These are phyloP conservation scores for Murraya paniculata DNA, from an alignment of 345 rosid species.

Conservation along the genomic window DNA sequence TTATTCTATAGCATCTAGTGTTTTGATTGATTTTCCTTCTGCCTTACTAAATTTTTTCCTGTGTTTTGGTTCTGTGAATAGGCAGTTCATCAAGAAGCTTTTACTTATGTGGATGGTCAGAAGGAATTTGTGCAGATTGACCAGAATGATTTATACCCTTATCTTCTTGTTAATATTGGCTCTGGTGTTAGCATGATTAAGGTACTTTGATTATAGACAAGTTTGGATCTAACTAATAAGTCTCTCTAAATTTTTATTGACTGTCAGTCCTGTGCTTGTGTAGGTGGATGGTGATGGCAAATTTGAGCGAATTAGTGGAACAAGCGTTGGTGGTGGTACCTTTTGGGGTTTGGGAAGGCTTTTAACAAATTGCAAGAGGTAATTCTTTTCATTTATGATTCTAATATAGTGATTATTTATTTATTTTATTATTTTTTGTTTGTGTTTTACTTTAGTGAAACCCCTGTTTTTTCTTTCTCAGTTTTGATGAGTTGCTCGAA, in stretches of 20 bases:
- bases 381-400: conserved; percentile 12
- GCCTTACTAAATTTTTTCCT: conserved; percentile 1
- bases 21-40: neutral
- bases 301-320: conserved; percentile 83
- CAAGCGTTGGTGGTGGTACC: conserved; percentile 90
- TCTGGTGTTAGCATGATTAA: conserved; percentile 97
- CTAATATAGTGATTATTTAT: neutral
- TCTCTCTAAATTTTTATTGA: conserved; percentile 11
- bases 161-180: conserved; percentile 88
- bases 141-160: conserved; percentile 74
- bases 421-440: conserved; percentile 4
- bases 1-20: neutral
- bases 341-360: conserved; percentile 87
- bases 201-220: conserved; percentile 37
- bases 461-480: conserved; percentile 28
- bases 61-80: conserved; percentile 33
- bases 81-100: conserved; percentile 81
- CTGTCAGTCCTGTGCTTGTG: conserved; percentile 22
- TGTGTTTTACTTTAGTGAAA: neutral
- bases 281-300: conserved; percentile 84
- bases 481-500: conserved; percentile 77
- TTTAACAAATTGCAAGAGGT: conserved; percentile 81
- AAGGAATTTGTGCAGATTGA: conserved; percentile 72
- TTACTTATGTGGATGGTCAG: conserved; percentile 60
- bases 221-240: neutral